Evolutionary conservation across 2,329 filamentous ascomycete species (phyloP).

Genomic region (Ophiostoma fasciatum): DNA sequence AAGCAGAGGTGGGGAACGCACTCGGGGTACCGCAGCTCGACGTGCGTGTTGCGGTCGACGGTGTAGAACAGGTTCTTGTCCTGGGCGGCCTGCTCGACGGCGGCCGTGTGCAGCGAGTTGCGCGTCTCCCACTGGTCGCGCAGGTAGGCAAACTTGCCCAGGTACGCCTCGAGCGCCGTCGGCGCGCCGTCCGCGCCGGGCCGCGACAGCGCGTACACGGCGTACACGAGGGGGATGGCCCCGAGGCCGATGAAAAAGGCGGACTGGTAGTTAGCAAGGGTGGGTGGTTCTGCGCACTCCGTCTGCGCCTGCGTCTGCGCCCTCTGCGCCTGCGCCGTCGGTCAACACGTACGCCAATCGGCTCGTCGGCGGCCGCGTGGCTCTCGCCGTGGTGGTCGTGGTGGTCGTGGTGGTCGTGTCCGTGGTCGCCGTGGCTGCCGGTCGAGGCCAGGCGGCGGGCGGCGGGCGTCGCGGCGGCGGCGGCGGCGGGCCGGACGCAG

Average conservation of each 20-base stretch:
- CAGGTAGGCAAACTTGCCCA: slow-evolving; percentile 31
- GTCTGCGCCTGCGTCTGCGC: too few relatives aligned
- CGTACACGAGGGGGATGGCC: slow-evolving; percentile 27
- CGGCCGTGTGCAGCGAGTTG: slow-evolving; percentile 36
- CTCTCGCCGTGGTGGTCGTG: slow-evolving; percentile 18
- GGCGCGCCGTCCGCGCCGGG: slow-evolving; percentile 34
- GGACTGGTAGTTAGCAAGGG: slow-evolving; percentile 20
- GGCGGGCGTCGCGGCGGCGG: slow-evolving; percentile 6
- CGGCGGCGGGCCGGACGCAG: slow-evolving; percentile 14
- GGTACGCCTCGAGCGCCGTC: slow-evolving; percentile 29
- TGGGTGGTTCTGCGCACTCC: neutral
- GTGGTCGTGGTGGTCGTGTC: slow-evolving; percentile 7
- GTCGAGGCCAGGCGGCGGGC: slow-evolving; percentile 32
- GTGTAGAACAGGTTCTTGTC: slow-evolving; percentile 41
- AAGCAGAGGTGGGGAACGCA: slow-evolving; percentile 23
- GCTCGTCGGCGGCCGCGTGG: slow-evolving; percentile 34
- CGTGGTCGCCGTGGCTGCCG: slow-evolving; percentile 8
- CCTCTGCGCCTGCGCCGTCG: too few relatives aligned
- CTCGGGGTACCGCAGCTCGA: slow-evolving; percentile 44
- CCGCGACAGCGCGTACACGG: slow-evolving; percentile 35
- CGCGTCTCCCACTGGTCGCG: slow-evolving; percentile 35
- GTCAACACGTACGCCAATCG: slow-evolving; percentile 36
- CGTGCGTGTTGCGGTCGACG: slow-evolving; percentile 27
- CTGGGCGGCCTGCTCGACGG: slow-evolving; percentile 39
- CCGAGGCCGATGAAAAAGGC: slow-evolving; percentile 32